These are phyloP conservation scores for Macrophomina tecta DNA, from an alignment of 2,329 filamentous ascomycete genomes.

Conservation along the genomic window DNA sequence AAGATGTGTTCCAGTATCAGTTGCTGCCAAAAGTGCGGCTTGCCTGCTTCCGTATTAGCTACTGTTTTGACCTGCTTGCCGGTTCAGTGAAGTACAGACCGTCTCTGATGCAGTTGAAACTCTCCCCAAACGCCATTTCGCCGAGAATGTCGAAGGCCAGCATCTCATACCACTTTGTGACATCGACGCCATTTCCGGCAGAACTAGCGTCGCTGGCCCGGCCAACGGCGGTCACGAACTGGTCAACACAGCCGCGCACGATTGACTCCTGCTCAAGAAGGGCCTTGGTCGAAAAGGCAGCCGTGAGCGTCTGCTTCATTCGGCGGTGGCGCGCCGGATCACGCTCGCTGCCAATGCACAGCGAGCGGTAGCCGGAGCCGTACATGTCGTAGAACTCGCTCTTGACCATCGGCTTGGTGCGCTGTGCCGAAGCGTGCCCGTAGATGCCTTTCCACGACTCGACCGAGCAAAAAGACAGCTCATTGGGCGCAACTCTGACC, in stretches of 20 bases:
- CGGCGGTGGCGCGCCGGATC: slow-evolving; percentile 48
- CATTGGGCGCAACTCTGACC: slow-evolving; percentile 49
- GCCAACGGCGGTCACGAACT: slow-evolving; percentile 40
- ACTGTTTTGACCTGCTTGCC: slow-evolving; percentile 15
- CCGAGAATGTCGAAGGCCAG: slow-evolving; percentile 36
- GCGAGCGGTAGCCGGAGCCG: slow-evolving; percentile 40
- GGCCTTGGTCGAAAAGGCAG: slow-evolving; percentile 49
- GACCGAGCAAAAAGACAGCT: slow-evolving; percentile 51
- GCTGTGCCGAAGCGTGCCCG: slow-evolving; percentile 39
- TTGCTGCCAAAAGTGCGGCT: slow-evolving; percentile 28
- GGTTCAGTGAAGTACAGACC: slow-evolving; percentile 39
- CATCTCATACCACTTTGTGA: slow-evolving; percentile 31
- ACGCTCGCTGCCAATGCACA: slow-evolving; percentile 44
- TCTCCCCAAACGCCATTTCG: slow-evolving; percentile 35
- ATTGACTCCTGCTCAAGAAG: slow-evolving; percentile 48
- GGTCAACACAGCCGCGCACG: slow-evolving; percentile 48
- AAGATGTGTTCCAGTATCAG: slow-evolving; percentile 25
- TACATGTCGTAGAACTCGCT: slow-evolving; percentile 40
- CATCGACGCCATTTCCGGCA: not conserved
- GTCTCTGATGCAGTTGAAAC: slow-evolving; percentile 34
- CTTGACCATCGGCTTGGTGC: slow-evolving; percentile 32
- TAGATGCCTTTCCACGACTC: slow-evolving; percentile 48
- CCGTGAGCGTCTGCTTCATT: slow-evolving; percentile 45
- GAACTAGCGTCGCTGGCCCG: not conserved
- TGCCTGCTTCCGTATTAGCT: not conserved